Evolutionary conservation across 2,329 filamentous ascomycete genomes (phyloP), one percentile per base, ranked within the genome.

Genomic region (Colletotrichum caudatum): DNA sequence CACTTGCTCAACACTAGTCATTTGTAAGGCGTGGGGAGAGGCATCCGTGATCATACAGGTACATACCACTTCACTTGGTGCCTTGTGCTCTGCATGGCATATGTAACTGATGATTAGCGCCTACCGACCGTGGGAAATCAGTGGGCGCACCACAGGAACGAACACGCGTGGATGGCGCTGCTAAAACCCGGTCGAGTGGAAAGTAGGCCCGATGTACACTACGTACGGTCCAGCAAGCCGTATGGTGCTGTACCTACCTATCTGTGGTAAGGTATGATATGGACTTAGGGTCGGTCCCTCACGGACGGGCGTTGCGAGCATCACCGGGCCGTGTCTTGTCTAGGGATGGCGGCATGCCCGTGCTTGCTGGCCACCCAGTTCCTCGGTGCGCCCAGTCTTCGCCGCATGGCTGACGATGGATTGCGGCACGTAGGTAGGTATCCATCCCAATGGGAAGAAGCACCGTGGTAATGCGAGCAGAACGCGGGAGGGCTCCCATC

Each of bases 121-220:
- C 48, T 51, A 51, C 4, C 8, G 16, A 16, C 23, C 1, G 2
- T 39, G 37, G 37, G 35, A 29, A 29, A 29, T 29, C 29, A 29
- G 29, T 29, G 26, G 26, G 26, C 3, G 26, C 26, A 29, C 29
- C 29, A 29, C 26, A 29, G 26, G 26, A 29, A 29, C 26, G 26
- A 29, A 29, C 29, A 29, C 29, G 29, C 29, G 35, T 56, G 51
- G 62, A n/a, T 35, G 14, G 59, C 18, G 16, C 35, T 64, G 50
- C 65, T 64, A 29, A 68, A 57, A 37, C 58, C 57, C 35, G 41
- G 59, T 46, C 50, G 39, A 53, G 58, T 41, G 33, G 64, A 67
- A 67, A 37, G 35, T 37, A 9, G 26, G n/a, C n/a, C n/a, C n/a
- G n/a, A n/a, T n/a, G 26, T 29, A 29, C 29, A 29, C n/a, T n/a